Evolutionary conservation across 1,139 yeast genomes (phyloP).

Genomic region (Sugiyamaella castrensis): DNA sequence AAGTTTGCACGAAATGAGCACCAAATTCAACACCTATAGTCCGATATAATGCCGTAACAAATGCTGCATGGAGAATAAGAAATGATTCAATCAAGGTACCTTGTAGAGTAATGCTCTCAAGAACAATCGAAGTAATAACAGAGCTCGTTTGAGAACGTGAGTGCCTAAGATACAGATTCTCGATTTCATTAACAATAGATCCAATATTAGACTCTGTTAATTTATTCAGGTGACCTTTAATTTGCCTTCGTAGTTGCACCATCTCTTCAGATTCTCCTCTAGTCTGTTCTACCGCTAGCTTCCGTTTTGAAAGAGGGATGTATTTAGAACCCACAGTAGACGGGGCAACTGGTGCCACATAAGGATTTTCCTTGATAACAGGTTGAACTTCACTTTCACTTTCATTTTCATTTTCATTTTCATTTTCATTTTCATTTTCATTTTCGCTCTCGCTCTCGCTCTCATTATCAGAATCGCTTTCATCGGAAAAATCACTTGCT

Average conservation of each 20-base stretch:
- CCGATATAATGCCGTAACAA: constrained; percentile 71
- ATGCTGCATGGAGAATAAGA: constrained; percentile 74
- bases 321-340: constrained; percentile 42
- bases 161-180: constrained; percentile 56
- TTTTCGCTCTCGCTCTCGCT: constrained; percentile 30
- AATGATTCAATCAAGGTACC: constrained; percentile 70
- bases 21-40: constrained; percentile 85
- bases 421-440: constrained; percentile 45
- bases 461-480: constrained; percentile 34
- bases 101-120: constrained; percentile 67
- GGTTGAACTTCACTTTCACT: no score
- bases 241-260: constrained; percentile 51
- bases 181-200: constrained; percentile 66
- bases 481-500: no score
- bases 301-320: constrained; percentile 76
- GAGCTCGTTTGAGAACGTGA: constrained; percentile 79
- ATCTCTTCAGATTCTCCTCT: constrained; percentile 46
- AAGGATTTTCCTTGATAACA: constrained; percentile 63
- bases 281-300: constrained; percentile 34
- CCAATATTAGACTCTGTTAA: constrained; percentile 81
- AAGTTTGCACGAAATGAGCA: constrained; percentile 74
- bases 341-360: constrained; percentile 60
- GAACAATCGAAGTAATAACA: constrained; percentile 56
- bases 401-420: constrained; percentile 41
- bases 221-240: constrained; percentile 81